phyloP scores from a whole-genome alignment of 768 basidiomycete species.

The Pleurotus pulmonarius region DNA sequence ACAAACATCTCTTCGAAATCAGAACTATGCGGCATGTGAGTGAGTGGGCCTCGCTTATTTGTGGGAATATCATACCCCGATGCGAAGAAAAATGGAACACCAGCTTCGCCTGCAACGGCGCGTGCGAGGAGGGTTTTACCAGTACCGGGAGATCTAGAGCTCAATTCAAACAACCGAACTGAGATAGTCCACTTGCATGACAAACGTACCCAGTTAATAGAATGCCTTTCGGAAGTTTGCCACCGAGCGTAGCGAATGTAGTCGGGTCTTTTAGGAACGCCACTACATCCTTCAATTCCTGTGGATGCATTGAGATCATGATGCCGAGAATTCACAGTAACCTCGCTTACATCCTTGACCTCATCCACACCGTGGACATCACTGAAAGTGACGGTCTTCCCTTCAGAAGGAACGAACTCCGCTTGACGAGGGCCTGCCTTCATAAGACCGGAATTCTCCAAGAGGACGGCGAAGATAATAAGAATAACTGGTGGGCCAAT shows the following conservation, averaged over 20 bases:
- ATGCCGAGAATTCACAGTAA: neutral
- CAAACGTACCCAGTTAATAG: conserved; percentile 67
- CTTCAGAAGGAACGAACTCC: conserved; percentile 80
- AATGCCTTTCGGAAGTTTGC: conserved; percentile 92
- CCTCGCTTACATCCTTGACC: conserved; percentile 74
- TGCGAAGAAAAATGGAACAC: conserved; percentile 96
- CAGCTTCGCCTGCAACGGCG: conserved; percentile 96
- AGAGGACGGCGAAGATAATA: conserved; percentile 81
- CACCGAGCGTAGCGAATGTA: conserved; percentile 86
- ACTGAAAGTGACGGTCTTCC: conserved; percentile 82
- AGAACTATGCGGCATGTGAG: conserved; percentile 41
- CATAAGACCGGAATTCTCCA: conserved; percentile 92
- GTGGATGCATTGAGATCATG: conserved; percentile 11
- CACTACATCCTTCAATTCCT: conserved; percentile 94
- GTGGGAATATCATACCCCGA: conserved; percentile 57
- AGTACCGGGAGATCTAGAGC: conserved; percentile 72
- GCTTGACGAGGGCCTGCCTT: conserved; percentile 80
- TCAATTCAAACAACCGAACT: too few relatives aligned
- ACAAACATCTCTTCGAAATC: conserved; percentile 99
- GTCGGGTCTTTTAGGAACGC: conserved; percentile 94
- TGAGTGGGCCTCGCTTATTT: conserved; percentile 1
- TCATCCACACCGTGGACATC: conserved; percentile 99
- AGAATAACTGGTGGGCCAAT: conserved; percentile 55
- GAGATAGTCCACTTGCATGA: neutral
- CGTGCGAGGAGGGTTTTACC: conserved; percentile 98